phyloP scores from a whole-genome alignment of 768 basidiomycete genomes.

The Cubamyces sp. region DNA sequence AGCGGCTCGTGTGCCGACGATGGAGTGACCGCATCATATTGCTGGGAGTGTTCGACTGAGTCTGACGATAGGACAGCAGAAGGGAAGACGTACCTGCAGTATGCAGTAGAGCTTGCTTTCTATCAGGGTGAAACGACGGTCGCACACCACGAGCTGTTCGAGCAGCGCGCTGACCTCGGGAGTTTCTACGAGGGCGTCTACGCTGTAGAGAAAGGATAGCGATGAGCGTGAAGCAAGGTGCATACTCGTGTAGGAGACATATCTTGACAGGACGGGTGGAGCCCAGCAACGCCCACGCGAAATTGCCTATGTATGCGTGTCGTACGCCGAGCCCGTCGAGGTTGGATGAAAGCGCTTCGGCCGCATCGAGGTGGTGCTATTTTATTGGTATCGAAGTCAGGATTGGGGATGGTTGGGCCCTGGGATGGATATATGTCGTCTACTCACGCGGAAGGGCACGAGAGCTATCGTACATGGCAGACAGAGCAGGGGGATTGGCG shows the following conservation, averaged over 20 bases:
- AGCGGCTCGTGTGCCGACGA: background rate
- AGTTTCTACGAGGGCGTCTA: slow-evolving; percentile 15
- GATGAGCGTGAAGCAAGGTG: background rate
- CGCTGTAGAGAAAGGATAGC: background rate
- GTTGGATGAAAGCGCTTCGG: slow-evolving; percentile 9
- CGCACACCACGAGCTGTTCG: background rate
- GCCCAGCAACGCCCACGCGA: slow-evolving; percentile 20
- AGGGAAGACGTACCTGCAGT: background rate
- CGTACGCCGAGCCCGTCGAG: slow-evolving; percentile 2
- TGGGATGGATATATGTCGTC: background rate
- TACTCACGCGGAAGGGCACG: too few relatives aligned
- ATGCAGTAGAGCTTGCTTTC: slow-evolving; percentile 10
- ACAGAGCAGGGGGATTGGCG: too few relatives aligned
- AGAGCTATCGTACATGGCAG: too few relatives aligned
- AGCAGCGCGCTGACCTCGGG: background rate
- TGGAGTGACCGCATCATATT: background rate
- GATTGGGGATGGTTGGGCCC: background rate
- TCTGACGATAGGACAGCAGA: too few relatives aligned
- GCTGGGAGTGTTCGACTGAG: background rate
- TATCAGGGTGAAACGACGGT: slow-evolving; percentile 8
- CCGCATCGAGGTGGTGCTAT: slow-evolving; percentile 14
- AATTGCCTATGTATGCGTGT: slow-evolving; percentile 21
- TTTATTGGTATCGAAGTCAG: slow-evolving; percentile 3
- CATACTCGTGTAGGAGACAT: background rate
- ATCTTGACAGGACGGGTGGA: slow-evolving; percentile 17